Base-by-base conservation (phyloP, 2,329 filamentous ascomycete genomes). In the Hypoxylon sp. region DNA sequence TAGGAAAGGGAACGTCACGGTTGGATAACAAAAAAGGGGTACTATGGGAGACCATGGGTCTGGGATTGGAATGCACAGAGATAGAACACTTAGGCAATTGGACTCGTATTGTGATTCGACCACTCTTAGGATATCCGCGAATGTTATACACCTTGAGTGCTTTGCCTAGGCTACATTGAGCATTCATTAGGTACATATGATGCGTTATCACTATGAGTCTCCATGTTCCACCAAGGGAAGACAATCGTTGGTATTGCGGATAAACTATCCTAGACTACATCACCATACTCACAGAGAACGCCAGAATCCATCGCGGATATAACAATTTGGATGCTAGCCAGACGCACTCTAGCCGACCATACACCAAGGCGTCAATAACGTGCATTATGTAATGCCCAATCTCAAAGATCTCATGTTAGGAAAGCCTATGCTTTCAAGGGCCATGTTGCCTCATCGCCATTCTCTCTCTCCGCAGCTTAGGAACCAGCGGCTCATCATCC, bases 401-500 rank as follows among this genome's bases (percentile, higher is more conserved):
- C 4, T 7, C 14, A 43, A n/a, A 3, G 11, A 17, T 5, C 38
- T 11, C 11, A n/a, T 19, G 7, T 21, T 9, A 30, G 6, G 6
- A 30, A 30, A 6, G 9, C 5, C 28, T 9, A 7, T 9, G 6
- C 6, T 11, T 11, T 3, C n/a, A 43, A 21, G 11, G 23, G 13
- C 17, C 30, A 19, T 17, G 11, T 9, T 9, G 11, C 10, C 5
- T 10, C 11, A 19, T 46, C 14, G 17, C 59, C n/a, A 6, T 30
- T 10, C 5, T 49, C 34, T 32, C 11, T 3, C 17, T 28, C n/a
- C 28, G 25, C n/a, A 58, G 3, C 46, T 58, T 63, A 11, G 60
- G 46, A 21, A 52, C 45, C 25, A 63, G 25, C 11, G 52, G 53
- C 28, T 51, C 52, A 14, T 63, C 60, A 19, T 63, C 60, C 4